Conservation (phyloP, 2,329 filamentous ascomycete species). For the Bipolaris oryzae region DNA sequence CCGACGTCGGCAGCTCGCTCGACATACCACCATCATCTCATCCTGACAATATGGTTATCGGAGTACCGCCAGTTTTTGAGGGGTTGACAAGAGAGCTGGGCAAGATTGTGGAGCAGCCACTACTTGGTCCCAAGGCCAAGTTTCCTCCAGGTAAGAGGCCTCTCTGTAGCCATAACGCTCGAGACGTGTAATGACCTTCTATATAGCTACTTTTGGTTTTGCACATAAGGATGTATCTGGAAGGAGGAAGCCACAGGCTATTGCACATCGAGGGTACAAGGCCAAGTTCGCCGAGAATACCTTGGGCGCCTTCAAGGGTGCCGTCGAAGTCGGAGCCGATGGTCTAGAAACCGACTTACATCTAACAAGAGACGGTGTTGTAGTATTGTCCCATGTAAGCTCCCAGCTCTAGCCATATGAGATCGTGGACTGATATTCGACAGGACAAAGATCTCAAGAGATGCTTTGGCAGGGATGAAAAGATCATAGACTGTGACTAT, state of each 20-base stretch:
- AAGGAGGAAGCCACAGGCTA: constrained; percentile 66
- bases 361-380: constrained; percentile 78
- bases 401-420: neutral
- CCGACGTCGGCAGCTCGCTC: constrained; percentile 23
- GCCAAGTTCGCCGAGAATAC: constrained; percentile 83
- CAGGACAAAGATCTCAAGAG: constrained; percentile 78
- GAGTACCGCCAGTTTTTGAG: constrained; percentile 46
- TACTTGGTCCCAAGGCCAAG: constrained; percentile 38
- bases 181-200: constrained; percentile 20
- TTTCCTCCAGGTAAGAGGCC: constrained; percentile 35
- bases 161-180: neutral
- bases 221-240: constrained; percentile 45
- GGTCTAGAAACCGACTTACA: constrained; percentile 91
- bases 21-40: constrained; percentile 43
- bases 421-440: constrained; percentile 11
- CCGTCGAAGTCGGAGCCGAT: constrained; percentile 74
- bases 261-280: constrained; percentile 81
- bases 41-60: constrained; percentile 46
- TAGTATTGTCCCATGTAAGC: constrained; percentile 80
- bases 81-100: constrained; percentile 43
- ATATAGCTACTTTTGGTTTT: constrained; percentile 43
- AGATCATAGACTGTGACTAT: constrained; percentile 79
- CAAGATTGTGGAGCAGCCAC: constrained; percentile 44
- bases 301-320: constrained; percentile 76
- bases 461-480: constrained; percentile 77